Base-by-base conservation (phyloP, 768 basidiomycete species). In the Rhizopogon rudus region DNA sequence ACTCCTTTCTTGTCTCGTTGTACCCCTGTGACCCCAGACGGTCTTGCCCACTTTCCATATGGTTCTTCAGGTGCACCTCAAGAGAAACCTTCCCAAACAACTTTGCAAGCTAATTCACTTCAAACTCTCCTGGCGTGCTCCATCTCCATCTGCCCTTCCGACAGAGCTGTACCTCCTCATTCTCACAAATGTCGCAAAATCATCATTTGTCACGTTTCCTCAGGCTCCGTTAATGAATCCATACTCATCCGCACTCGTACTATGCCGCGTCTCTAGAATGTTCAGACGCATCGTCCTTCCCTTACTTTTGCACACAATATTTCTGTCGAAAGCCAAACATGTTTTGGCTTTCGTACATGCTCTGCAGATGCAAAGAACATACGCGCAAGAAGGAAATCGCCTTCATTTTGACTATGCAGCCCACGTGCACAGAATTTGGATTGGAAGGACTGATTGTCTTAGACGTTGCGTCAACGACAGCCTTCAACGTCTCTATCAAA, bases 291-390 rank as follows among this genome's bases (percentile, higher is more conserved):
- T 60, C 25, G 60, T 67, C 28, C 75, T 78, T 69, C 73, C 69
- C 40, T 57, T 65, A 52, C 65, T 78, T 48, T 67, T 77, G 12
- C 67, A 72, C 52, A 75, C 71, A 13, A 71, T 78, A 5, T 53
- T 74, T 25, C 66, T 77, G 29, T 53, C 60, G 42, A 33, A 33
- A 7, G 6, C 31, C 10, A 33, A 33, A 9, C 44, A 46, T n/a
- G 1, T 46, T n/a, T 31, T 1, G 10, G 17, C n/a, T n/a, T 77
- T 78, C 62, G 60, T 71, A 37, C 56, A 61, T 45, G 63, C 71
- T 33, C 56, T 77, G 9, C 58, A 60, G 4, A 60, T 64, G 13
- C 73, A 73, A 54, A 37, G 43, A 41, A 13, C 52, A 2, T 57
- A 65, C 10, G 40, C 41, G 0, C n/a, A 29, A 7, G 40, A 40